Evolutionary conservation across 208 protist genomes (phyloP), one percentile per base, ranked within the genome.

Genomic region (Strigomonas culicis): DNA sequence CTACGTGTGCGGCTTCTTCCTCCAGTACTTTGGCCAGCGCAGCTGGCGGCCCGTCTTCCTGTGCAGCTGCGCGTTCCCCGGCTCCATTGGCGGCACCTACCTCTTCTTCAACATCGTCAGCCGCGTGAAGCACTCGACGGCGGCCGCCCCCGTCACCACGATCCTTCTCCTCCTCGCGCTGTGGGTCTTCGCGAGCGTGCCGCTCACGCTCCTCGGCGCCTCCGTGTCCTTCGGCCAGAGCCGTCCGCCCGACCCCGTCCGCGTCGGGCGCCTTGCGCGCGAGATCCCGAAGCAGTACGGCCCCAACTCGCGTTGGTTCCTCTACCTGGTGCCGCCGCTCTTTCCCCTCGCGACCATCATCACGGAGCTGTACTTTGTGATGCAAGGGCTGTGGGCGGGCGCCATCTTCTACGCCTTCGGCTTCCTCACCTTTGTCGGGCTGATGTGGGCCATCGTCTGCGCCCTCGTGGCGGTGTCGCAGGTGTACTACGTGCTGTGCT

Each of bases 361-460:
- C n/a, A 93, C 99, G 61, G 98, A 99, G 90, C 75, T 99, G 8
- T 97, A 98, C 75, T 99, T 99, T 82, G 96, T 99, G 62, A 75
- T 99, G 60, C 92, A 94, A 31, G 92, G 92, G 10, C 58, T 99
- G 2, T 97, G 93, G 90, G 74, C 76, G 21, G 90, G 98, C 21
- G 83, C 92, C 77, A 93, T 99, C 56, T 99, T 99, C 86, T 99
- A 99, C 88, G 94, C 99, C 36, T 99, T 99, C 64, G 94, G 97
- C 31, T 99, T 99, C 80, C 88, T 99, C 15, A 83, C 94, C 44
- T 50, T 99, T 52, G 97, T 99, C 11, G 95, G 97, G 53, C 25
- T 98, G 22, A 97, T 99, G 32, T 92, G 99, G 69, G 63, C 98
- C 21, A 61, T 99, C 22, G 98, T 98, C 21, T 91, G 82, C 28